Conservation (phyloP, 2,329 filamentous ascomycete species). For the Dactylonectria macrodidyma region DNA sequence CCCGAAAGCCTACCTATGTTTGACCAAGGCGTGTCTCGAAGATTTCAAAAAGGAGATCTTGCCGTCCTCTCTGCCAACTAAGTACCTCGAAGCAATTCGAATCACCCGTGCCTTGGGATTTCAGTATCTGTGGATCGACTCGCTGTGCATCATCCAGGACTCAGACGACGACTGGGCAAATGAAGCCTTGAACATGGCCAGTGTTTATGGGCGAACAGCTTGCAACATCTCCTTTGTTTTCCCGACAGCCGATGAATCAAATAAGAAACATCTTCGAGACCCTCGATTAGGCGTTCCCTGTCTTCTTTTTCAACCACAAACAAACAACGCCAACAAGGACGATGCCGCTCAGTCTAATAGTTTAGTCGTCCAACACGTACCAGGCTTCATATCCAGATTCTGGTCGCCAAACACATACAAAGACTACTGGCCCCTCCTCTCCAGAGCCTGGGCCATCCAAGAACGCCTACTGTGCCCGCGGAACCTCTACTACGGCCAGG, state of each 20-base stretch:
- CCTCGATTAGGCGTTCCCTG: conserved; percentile 7
- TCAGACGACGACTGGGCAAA: conserved; percentile 9
- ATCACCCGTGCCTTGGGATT: conserved; percentile 8
- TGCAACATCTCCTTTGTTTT: conserved; percentile 27
- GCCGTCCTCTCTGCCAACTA: conserved; percentile 1
- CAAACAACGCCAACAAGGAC: too few species aligned
- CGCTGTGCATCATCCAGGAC: conserved; percentile 15
- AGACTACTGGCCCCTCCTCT: conserved; percentile 15
- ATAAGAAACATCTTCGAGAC: conserved; percentile 15
- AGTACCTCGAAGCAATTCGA: conserved; percentile 15
- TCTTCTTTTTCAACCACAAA: not conserved
- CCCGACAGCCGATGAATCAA: conserved; percentile 7
- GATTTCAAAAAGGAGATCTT: conserved; percentile 21
- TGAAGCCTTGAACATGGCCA: conserved; percentile 7
- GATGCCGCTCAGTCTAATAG: not conserved
- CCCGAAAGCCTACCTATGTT: conserved; percentile 11
- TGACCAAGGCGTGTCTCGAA: conserved; percentile 1
- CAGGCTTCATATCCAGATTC: conserved; percentile 1
- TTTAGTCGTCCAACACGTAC: conserved; percentile 3
- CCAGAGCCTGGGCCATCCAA: conserved; percentile 18
- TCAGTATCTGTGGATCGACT: conserved; percentile 12
- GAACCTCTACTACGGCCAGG: conserved; percentile 13
- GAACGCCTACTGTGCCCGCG: conserved; percentile 13
- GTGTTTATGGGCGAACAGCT: conserved; percentile 14
- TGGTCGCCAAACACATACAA: conserved; percentile 19